Base-by-base conservation (phyloP, 129 eudicot species). In the Daucus carota region DNA sequence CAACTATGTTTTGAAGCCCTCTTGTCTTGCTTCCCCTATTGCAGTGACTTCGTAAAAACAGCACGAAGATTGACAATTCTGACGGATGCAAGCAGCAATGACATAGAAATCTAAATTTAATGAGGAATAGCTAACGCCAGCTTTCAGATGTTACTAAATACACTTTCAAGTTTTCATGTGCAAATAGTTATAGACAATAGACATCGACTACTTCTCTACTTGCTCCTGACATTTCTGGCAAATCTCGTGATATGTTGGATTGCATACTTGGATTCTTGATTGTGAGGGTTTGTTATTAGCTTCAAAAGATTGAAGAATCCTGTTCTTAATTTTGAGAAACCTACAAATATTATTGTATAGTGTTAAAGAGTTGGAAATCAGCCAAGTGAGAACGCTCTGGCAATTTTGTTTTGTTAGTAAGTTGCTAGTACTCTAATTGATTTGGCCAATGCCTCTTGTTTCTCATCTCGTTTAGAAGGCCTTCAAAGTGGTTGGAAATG, bases 51-150 rank as follows among this genome's bases (percentile, higher is more conserved):
- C 44, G 66, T 74, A 44, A 90, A 82, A 78, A 85, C 80, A 2
- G 87, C 93, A 11, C 83, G 83, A 80, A 80, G 96, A 80, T 76
- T 92, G 82, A 88, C 83, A 76, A 92, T 92, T 65, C 43, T 86
- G 71, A 73, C 83, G 47, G 92, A 87, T 45, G 74, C 92, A 8
- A 82, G 87, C 83, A 80, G 87, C n/a, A 89, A 82, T 81, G 79
- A 90, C 44, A 72, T 75, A 75, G 84, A 76, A 48, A 57, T 60
- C 20, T 78, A 78, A 33, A 33, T 17, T 17, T 33, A 31, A 7
- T 18, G 89, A 82, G 83, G 70, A 77, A 29, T 26, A 42, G 31
- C n/a, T 10, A 77, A 74, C 38, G 62, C 74, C 29, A 45, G 77
- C 36, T 77, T 70, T 73, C 54, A 76, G 83, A 78, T 80, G 89